A percentile compares a stretch with the other conserved stretches of the same genome.
Evolutionary conservation across 164 flowering plant species (phyloP).

Genomic region (Sextonia rubra): DNA sequence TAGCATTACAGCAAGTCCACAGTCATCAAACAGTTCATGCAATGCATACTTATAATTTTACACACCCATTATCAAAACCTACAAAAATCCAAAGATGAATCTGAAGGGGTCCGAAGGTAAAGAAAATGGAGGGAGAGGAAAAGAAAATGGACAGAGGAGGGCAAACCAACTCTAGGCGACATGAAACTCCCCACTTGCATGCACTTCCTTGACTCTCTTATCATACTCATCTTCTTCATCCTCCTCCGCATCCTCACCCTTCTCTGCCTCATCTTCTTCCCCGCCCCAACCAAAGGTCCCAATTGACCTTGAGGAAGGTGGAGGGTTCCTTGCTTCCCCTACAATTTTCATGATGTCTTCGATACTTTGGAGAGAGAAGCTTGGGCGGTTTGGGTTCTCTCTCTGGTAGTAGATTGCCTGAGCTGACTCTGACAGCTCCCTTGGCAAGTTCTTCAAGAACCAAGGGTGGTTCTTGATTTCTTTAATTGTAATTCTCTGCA

Average conservation of each 20-base stretch:
- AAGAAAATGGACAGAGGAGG: not conserved
- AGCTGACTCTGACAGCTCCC: conserved; percentile 70
- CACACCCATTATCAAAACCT: not conserved
- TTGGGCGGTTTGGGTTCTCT: conserved; percentile 37
- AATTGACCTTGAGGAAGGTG: conserved; percentile 56
- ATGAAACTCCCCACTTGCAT: conserved; percentile 70
- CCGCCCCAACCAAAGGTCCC: conserved; percentile 69
- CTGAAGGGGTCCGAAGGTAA: not conserved
- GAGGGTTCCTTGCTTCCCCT: conserved; percentile 69
- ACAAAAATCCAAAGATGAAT: conserved; percentile 4
- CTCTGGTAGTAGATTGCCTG: conserved; percentile 65
- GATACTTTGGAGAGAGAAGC: conserved; percentile 63
- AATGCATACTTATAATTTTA: not conserved
- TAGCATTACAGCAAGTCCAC: not conserved
- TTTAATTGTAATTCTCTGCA: conserved; percentile 70
- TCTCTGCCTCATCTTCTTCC: conserved; percentile 53
- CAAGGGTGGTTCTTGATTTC: conserved; percentile 93
- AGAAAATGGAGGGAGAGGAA: not conserved
- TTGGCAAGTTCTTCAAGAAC: conserved; percentile 91
- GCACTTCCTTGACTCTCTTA: conserved; percentile 68
- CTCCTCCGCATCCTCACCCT: conserved; percentile 23
- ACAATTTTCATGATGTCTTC: conserved; percentile 96
- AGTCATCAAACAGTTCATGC: not conserved
- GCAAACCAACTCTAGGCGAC: conserved; percentile 18
- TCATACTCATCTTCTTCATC: conserved; percentile 83